A percentile compares a stretch with the other conserved stretches of the same genome.
These are phyloP conservation scores for Phellopilus nigrolimitatus DNA, from an alignment of 1,284 basidiomycete species.

Conservation along the genomic window DNA sequence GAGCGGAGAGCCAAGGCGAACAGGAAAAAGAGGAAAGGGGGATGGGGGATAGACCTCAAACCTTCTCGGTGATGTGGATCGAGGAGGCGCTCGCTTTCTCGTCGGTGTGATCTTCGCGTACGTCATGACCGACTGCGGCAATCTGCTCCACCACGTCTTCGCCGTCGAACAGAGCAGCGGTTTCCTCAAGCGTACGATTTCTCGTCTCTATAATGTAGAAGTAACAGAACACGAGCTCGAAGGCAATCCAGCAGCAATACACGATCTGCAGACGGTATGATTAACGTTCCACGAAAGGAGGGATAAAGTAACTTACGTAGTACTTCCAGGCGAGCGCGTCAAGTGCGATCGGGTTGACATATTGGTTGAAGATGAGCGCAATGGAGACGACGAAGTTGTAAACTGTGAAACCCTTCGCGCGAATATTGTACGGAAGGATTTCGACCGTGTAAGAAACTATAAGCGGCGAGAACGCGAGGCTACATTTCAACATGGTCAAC, in stretches of 20 bases:
- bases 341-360: constrained; percentile 72
- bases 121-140: constrained; percentile 22
- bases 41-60: no score
- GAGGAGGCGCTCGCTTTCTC: constrained; percentile 3
- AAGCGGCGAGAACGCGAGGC: constrained; percentile 68
- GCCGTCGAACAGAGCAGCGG: constrained; percentile 66
- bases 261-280: constrained; percentile 42
- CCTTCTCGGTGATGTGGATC: no score
- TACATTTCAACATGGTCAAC: constrained; percentile 26
- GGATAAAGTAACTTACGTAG: constrained; percentile 35
- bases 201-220: constrained; percentile 69
- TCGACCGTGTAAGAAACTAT: constrained; percentile 72
- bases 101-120: neutral
- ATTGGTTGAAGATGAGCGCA: no score
- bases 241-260: constrained; percentile 61
- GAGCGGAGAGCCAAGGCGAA: no score
- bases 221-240: constrained; percentile 59
- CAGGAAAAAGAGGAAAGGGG: no score
- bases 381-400: constrained; percentile 65
- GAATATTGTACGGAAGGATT: constrained; percentile 64
- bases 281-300: neutral
- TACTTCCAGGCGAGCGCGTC: constrained; percentile 57
- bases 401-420: constrained; percentile 74
- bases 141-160: constrained; percentile 46
- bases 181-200: constrained; percentile 68